Percentiles rank a stretch among this genome's conserved stretches.
Evolutionary conservation across 2,329 filamentous ascomycete species (phyloP).

Genomic region (Aspergillus quadricinctus): DNA sequence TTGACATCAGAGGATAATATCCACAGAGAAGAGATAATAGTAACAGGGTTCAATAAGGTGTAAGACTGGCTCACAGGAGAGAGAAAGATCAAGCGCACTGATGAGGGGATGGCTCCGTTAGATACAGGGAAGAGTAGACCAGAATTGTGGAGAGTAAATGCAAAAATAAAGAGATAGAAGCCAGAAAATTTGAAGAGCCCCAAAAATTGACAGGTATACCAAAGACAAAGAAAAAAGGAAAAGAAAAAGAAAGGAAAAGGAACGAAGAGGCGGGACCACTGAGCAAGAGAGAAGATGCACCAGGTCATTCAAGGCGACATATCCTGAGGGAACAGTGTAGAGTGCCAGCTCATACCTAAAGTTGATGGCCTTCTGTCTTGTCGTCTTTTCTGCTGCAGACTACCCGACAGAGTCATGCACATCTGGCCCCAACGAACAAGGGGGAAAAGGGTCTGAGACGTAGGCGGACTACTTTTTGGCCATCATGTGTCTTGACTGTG

Average conservation of each 20-base stretch:
- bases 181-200: not conserved
- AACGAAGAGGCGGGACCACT: not conserved
- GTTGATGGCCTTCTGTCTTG: not conserved
- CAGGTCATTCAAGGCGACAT: not conserved
- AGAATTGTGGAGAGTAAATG: not conserved
- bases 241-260: constrained; percentile 6
- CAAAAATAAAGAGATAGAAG: not conserved
- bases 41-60: not conserved
- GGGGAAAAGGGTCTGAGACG: not conserved
- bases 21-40: not conserved
- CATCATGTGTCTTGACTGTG: constrained; percentile 9
- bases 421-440: constrained; percentile 9
- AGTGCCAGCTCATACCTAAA: constrained; percentile 2
- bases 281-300: not conserved
- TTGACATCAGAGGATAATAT: not conserved
- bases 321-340: not conserved
- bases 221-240: not conserved
- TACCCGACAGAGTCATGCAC: constrained; percentile 8
- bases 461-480: not conserved
- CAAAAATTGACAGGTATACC: not conserved
- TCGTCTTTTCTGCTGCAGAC: constrained; percentile 9
- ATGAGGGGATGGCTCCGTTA: not conserved
- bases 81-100: not conserved
- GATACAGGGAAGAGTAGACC: not conserved
- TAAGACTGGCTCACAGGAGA: not conserved